Conservation (phyloP, 345 rosid genomes). For the Populus davidiana region DNA sequence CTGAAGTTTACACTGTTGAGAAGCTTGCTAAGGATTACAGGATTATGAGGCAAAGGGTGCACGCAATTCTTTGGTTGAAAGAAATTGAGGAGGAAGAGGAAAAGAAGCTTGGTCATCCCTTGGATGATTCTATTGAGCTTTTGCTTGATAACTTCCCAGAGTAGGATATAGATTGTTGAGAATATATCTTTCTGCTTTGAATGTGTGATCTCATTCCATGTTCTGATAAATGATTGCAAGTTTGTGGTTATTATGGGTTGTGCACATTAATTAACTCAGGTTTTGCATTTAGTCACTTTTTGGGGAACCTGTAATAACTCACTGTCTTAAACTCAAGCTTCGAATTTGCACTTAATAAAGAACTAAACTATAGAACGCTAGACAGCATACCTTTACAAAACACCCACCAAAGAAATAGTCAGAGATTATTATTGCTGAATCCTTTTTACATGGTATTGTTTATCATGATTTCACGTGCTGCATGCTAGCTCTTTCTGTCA, state of each 20-base stretch:
- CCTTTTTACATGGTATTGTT: neutral
- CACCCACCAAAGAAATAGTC: neutral
- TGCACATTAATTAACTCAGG: neutral
- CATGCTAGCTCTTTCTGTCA: neutral
- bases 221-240: neutral
- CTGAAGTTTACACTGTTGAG: slow-evolving; percentile 73
- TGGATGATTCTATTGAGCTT: slow-evolving; percentile 84
- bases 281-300: neutral
- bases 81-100: slow-evolving; percentile 89
- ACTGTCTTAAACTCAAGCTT: neutral
- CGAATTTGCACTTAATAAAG: neutral
- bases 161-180: slow-evolving; percentile 40
- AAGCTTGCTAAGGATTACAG: slow-evolving; percentile 87
- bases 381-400: neutral
- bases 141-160: slow-evolving; percentile 87
- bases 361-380: neutral
- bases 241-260: neutral
- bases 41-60: slow-evolving; percentile 95
- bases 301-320: neutral
- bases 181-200: neutral
- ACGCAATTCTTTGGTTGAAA: slow-evolving; percentile 92
- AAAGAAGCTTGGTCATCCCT: slow-evolving; percentile 75
- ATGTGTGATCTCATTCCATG: neutral
- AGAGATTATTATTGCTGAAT: neutral
- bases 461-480: neutral